Conservation (phyloP, 108 stramenopile species). For the Schizochytrium sp. region DNA sequence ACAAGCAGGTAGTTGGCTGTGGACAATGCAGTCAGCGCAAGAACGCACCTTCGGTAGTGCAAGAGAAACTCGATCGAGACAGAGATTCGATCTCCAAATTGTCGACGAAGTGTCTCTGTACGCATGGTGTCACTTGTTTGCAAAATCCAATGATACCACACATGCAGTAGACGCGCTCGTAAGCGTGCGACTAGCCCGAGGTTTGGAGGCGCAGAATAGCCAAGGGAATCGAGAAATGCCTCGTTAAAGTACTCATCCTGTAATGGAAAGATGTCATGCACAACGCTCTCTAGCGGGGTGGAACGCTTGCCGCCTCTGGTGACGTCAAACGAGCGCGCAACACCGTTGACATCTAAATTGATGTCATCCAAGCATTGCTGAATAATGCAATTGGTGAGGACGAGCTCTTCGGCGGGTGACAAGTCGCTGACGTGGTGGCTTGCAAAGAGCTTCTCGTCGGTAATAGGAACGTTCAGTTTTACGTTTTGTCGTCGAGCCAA, state of each 20-base stretch:
- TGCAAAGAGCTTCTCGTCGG: too few species aligned
- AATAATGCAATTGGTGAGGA: background rate
- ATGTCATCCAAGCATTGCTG: background rate
- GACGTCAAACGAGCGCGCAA: background rate
- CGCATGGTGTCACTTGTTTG: background rate
- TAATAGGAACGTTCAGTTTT: too few species aligned
- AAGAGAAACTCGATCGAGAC: background rate
- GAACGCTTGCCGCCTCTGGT: background rate
- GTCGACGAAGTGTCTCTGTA: background rate
- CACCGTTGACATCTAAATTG: background rate
- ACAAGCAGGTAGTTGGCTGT: background rate
- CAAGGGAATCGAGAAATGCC: background rate
- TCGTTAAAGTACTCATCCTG: background rate
- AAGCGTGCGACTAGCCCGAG: background rate
- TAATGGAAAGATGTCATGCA: background rate
- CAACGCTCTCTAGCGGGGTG: background rate
- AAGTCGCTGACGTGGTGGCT: background rate
- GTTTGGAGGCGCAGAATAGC: background rate
- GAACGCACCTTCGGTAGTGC: background rate
- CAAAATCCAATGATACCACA: background rate
- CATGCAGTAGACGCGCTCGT: background rate
- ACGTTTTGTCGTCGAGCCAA: too few species aligned
- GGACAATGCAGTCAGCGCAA: background rate
- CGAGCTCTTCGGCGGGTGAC: background rate
- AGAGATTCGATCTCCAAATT: background rate